Evolutionary conservation across 2,329 filamentous ascomycete genomes (phyloP).

Genomic region (Paraconiothyrium brasiliense): DNA sequence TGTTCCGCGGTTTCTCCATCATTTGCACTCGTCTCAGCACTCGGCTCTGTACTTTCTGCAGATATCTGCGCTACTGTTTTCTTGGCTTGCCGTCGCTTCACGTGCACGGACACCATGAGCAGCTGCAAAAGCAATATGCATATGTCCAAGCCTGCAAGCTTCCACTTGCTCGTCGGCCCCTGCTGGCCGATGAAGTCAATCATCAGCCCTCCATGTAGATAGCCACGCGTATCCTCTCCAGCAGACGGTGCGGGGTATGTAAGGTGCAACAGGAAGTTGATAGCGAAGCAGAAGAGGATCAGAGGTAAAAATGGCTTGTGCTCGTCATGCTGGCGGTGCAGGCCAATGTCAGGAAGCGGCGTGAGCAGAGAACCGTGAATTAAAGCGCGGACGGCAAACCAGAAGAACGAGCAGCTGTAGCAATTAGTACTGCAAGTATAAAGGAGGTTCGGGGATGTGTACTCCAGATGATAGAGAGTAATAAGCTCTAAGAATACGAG

Average conservation of each 20-base stretch:
- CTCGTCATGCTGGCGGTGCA: slow-evolving; percentile 59
- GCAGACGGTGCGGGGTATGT: slow-evolving; percentile 52
- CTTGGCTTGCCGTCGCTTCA: slow-evolving; percentile 62
- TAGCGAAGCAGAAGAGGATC: slow-evolving; percentile 63
- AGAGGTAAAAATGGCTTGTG: slow-evolving; percentile 62
- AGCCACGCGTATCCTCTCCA: slow-evolving; percentile 60
- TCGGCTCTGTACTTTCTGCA: slow-evolving; percentile 26
- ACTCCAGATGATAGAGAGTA: slow-evolving; percentile 71
- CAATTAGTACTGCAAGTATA: slow-evolving; percentile 21
- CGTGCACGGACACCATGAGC: slow-evolving; percentile 63
- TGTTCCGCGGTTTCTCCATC: slow-evolving; percentile 13
- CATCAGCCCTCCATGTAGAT: slow-evolving; percentile 69
- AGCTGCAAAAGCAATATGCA: slow-evolving; percentile 65
- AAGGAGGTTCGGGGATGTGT: slow-evolving; percentile 39
- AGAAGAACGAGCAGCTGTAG: slow-evolving; percentile 65
- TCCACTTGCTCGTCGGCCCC: slow-evolving; percentile 63
- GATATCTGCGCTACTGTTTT: slow-evolving; percentile 45
- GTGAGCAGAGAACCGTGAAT: slow-evolving; percentile 68
- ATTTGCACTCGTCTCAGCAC: slow-evolving; percentile 19
- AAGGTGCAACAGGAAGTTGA: slow-evolving; percentile 66
- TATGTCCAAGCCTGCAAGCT: slow-evolving; percentile 63
- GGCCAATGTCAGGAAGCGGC: slow-evolving; percentile 61
- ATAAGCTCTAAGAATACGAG: slow-evolving; percentile 70
- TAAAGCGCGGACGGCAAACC: slow-evolving; percentile 64
- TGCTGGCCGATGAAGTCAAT: slow-evolving; percentile 73